Evolutionary conservation across 2,329 filamentous ascomycete species (phyloP), one percentile per base, ranked within the genome.

Genomic region (Ophiosphaerella narmari): DNA sequence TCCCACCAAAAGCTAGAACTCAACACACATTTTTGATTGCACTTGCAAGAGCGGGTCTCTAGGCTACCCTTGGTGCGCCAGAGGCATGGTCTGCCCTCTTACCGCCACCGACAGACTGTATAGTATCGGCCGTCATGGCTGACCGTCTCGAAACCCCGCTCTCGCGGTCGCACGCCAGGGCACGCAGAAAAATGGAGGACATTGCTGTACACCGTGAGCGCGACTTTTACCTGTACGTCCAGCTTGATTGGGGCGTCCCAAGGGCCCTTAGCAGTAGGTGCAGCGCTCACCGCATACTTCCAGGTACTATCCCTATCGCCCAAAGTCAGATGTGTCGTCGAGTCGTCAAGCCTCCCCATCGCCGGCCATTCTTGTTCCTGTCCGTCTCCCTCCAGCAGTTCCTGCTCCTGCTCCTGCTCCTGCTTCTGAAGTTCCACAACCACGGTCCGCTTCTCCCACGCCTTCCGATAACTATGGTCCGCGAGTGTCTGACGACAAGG

Each of bases 221-320:
- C 49, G 68, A 72, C 46, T 72, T 72, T 56, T 72, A 71, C 55
- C 62, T 68, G 68, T 70, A 50, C 14, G 38, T 43, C 26, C 26
- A 29, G 26, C 7, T 7, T 6, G 11, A 29, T 29, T 29, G 26
- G 7, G 7, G 11, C 7, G 6, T 2, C 11, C 7, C 26, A 29
- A 11, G 26, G 3, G 26, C 26, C 26, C 7, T 11, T 29, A 29
- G 7, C 11, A 29, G 7, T 7, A 11, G 11, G 11, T 12, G 32
- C 31, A 16, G 32, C 31, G 33, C 51, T 52, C 45, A 53, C 7
- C 26, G 29, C 18, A 16, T 16, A 34, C 49, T 23, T 46, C 32
- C 43, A 71, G 68, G 39, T 70, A 71, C 55, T 71, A 67, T 48
- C 53, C 64, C 12, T 66, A 68, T 41, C 62, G 55, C 13, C 54